Evolutionary conservation across 352 stramenopile genomes (phyloP).

Genomic region (Phytophthora litchii): DNA sequence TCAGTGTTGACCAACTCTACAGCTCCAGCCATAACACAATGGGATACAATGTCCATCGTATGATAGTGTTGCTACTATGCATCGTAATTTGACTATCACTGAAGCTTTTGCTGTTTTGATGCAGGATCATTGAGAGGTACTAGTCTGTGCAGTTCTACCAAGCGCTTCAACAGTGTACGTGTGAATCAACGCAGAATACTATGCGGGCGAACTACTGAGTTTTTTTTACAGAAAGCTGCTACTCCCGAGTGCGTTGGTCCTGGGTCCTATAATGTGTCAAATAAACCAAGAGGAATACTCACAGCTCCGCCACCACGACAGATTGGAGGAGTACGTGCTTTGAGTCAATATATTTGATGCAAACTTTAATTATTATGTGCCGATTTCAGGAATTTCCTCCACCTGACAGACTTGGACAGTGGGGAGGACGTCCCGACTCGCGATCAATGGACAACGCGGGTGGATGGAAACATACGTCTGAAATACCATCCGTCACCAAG

Average conservation of each 20-base stretch:
- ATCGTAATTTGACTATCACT: background rate
- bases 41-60: conserved; percentile 74
- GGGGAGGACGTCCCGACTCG: conserved; percentile 43
- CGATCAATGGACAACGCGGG: conserved; percentile 58
- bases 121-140: conserved; percentile 65
- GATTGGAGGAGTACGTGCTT: conserved; percentile 18
- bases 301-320: conserved; percentile 33
- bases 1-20: conserved; percentile 71
- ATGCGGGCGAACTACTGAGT: background rate
- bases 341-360: background rate
- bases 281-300: conserved; percentile 24
- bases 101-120: background rate
- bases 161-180: conserved; percentile 55
- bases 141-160: conserved; percentile 70
- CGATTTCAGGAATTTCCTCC: conserved; percentile 18
- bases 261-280: conserved; percentile 59
- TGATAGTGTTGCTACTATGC: conserved; percentile 4
- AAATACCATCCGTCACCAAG: conserved; percentile 58
- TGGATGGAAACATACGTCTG: conserved; percentile 70
- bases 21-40: conserved; percentile 61
- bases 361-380: background rate
- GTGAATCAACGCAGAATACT: background rate
- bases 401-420: conserved; percentile 52
- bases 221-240: conserved; percentile 40
- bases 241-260: conserved; percentile 60